Base-by-base conservation (phyloP, 257 asterid species). In the Parsonsia alboflavescens region DNA sequence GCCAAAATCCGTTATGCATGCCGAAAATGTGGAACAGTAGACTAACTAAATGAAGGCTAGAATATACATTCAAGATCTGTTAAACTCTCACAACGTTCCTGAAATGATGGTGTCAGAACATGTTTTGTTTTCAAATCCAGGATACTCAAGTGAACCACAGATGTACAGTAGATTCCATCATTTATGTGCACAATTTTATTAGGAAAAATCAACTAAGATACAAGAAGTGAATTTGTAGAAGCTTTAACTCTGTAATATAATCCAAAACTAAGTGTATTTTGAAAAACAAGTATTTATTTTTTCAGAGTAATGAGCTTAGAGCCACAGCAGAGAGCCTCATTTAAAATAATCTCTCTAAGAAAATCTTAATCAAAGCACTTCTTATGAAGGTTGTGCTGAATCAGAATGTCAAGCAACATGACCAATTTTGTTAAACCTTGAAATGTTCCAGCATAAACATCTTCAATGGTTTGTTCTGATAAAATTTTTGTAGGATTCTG, bases 1-100 rank as follows among this genome's bases (percentile, higher is more conserved):
- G 73, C 69, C 73, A 66, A 49, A 77, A 13, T 49, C 69, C 58
- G 56, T 53, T 36, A 39, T 75, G 79, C 36, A 62, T 21, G 57
- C 30, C 41, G n/a, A 26, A 54, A 26, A 39, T 71, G 66, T 28
- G n/a, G 78, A 49, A 44, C 26, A 68, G 17, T 26, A 45, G 17
- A 56, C 69, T 17, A 42, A 42, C n/a, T 5, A 56, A 42, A 46
- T 21, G 6, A 45, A 10, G 30, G 12, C 45, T 42, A 57, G 22
- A 53, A 10, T 75, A 42, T 15, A 75, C 22, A 28, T 16, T 54
- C 2, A 12, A 36, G 48, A 48, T 17, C 63, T 6, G 16, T 24
- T 33, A 42, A 53, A 41, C 28, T 49, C 48, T 7, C 22, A 56
- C 5, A 33, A 33, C 49, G 16, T 46, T 50, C 5, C 21, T 50